Evolutionary conservation across 2,329 filamentous ascomycete genomes (phyloP).

Genomic region (Fusarium sp.): DNA sequence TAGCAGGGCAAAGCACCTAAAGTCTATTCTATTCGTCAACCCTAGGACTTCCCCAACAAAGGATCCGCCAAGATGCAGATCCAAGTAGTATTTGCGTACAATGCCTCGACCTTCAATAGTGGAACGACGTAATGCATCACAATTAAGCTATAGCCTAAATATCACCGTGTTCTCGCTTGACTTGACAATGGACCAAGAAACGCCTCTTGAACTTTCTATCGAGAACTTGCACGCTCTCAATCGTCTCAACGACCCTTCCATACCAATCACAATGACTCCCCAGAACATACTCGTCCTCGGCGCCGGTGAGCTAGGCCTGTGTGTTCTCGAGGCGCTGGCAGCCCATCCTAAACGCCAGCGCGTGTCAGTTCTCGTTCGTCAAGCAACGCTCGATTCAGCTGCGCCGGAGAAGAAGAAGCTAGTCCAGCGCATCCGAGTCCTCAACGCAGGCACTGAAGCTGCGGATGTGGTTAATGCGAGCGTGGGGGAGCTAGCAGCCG

Average conservation of each 20-base stretch:
- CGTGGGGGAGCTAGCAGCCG: constrained; percentile 54
- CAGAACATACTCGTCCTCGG: constrained; percentile 70
- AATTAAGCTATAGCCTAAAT: constrained; percentile 37
- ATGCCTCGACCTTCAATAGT: not conserved
- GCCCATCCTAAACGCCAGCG: constrained; percentile 58
- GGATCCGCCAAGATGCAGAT: constrained; percentile 22
- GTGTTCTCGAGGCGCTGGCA: constrained; percentile 66
- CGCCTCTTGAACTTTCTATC: constrained; percentile 47
- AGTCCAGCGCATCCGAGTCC: constrained; percentile 52
- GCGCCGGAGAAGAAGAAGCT: constrained; percentile 55
- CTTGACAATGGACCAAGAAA: constrained; percentile 25
- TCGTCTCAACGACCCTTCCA: constrained; percentile 40
- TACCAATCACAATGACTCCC: constrained; percentile 37
- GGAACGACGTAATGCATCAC: constrained; percentile 13
- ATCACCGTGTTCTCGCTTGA: constrained; percentile 3
- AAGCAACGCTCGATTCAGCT: constrained; percentile 58
- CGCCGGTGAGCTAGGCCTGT: constrained; percentile 74
- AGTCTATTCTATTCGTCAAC: too few species aligned
- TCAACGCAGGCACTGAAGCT: constrained; percentile 58
- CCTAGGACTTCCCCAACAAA: too few species aligned
- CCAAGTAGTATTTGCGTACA: not conserved
- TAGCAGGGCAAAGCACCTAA: constrained; percentile 5
- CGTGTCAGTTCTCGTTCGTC: constrained; percentile 68
- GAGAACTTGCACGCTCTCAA: constrained; percentile 46
- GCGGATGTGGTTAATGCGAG: constrained; percentile 60